phyloP scores from a whole-genome alignment of 768 basidiomycete genomes.

The Hericium coralloides region DNA sequence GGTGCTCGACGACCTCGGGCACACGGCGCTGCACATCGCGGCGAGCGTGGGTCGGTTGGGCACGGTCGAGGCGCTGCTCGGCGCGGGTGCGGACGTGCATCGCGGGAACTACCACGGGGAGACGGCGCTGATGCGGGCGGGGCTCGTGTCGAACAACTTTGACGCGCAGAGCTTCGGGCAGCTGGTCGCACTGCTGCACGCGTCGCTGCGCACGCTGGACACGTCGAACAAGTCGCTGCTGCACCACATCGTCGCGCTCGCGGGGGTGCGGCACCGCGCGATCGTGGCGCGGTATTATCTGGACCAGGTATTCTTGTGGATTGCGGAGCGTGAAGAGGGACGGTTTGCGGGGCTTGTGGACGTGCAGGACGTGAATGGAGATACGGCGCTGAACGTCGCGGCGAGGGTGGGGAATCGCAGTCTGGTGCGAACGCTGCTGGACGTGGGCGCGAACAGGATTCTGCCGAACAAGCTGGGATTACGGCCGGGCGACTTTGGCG shows the following conservation, averaged over 20 bases:
- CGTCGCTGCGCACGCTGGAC: slow-evolving; percentile 83
- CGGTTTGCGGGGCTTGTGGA: slow-evolving; percentile 79
- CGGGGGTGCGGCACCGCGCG: slow-evolving; percentile 86
- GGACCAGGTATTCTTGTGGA: slow-evolving; percentile 80
- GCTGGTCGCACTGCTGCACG: slow-evolving; percentile 55
- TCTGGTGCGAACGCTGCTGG: slow-evolving; percentile 77
- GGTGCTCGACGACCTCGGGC: slow-evolving; percentile 91
- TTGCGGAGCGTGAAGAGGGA: slow-evolving; percentile 68
- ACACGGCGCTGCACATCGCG: slow-evolving; percentile 90
- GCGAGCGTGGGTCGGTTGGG: slow-evolving; percentile 71
- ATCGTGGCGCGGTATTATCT: slow-evolving; percentile 84
- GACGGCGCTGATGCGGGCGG: slow-evolving; percentile 88
- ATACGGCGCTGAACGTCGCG: slow-evolving; percentile 92
- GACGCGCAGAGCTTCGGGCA: slow-evolving; percentile 68
- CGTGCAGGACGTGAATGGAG: slow-evolving; percentile 89
- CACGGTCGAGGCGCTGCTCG: slow-evolving; percentile 62
- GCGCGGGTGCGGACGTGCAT: slow-evolving; percentile 76
- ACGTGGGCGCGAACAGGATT: slow-evolving; percentile 86
- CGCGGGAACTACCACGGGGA: slow-evolving; percentile 92
- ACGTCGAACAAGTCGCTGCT: slow-evolving; percentile 77
- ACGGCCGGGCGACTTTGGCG: slow-evolving; percentile 89
- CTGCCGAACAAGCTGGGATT: slow-evolving; percentile 90
- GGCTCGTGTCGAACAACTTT: slow-evolving; percentile 79
- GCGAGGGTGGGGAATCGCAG: slow-evolving; percentile 88
- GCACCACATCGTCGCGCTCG: slow-evolving; percentile 86